Percentiles rank a stretch among this genome's conserved stretches.
These are phyloP conservation scores for Magnusiomyces magnusii DNA, from an alignment of 1,139 yeast genomes.

Conservation along the genomic window DNA sequence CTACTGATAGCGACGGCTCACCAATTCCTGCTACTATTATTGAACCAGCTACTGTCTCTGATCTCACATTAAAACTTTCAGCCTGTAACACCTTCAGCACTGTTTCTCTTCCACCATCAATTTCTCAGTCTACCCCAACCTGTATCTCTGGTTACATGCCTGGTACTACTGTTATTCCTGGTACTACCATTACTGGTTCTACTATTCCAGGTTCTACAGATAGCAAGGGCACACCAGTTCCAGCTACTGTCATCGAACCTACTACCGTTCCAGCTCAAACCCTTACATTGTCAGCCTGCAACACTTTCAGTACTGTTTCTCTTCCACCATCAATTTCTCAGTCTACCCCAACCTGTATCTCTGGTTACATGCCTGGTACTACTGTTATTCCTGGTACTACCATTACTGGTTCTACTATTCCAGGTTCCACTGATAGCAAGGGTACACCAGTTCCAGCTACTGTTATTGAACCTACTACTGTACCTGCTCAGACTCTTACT, in stretches of 20 bases:
- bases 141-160: conserved; percentile 1
- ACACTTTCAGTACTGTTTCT: background rate
- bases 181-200: conserved; percentile 5
- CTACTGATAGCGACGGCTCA: conserved; percentile 7
- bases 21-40: conserved; percentile 10
- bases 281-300: background rate
- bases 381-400: conserved; percentile 8
- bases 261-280: conserved; percentile 2
- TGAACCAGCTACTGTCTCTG: conserved; percentile 6
- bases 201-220: conserved; percentile 4
- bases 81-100: conserved; percentile 10
- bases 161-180: conserved; percentile 5
- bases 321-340: background rate
- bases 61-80: conserved; percentile 5
- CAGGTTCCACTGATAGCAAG: background rate
- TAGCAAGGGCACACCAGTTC: conserved; percentile 3
- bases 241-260: conserved; percentile 2
- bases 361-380: conserved; percentile 9
- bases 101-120: conserved; percentile 6
- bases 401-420: conserved; percentile 5
- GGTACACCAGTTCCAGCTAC: conserved; percentile 10
- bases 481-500: background rate
- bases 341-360: background rate
- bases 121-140: conserved; percentile 3
- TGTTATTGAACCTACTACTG: background rate